Conservation (phyloP, 305 asterid genomes). For the Fraxinus xanthoxyloides region DNA sequence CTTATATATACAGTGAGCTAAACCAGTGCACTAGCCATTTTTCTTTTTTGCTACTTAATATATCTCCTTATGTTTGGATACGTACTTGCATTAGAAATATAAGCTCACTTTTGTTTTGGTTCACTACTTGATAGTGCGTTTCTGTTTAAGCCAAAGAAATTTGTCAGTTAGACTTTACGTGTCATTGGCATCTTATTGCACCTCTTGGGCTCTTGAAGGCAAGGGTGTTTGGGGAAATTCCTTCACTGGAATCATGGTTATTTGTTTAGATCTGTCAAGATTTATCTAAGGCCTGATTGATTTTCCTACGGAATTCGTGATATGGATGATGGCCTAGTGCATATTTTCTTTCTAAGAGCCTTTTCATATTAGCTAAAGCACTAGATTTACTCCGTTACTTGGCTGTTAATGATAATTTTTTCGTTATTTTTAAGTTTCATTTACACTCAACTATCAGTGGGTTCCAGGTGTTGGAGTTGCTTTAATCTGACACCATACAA, state of each 20-base stretch:
- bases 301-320: not conserved
- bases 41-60: not conserved
- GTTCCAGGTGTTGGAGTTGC: not conserved
- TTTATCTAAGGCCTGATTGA: not conserved
- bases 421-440: not conserved
- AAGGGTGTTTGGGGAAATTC: not conserved
- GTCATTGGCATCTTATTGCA: not conserved
- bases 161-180: not conserved
- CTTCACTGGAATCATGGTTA: not conserved
- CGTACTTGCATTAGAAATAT: not conserved
- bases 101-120: not conserved
- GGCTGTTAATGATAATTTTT: not conserved
- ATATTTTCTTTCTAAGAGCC: not conserved
- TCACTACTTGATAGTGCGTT: not conserved
- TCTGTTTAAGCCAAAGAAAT: not conserved
- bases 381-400: not conserved
- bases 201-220: conserved; percentile 1
- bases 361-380: not conserved
- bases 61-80: not conserved
- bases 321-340: not conserved
- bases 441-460: not conserved
- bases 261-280: not conserved
- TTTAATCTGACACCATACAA: not conserved
- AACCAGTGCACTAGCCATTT: not conserved
- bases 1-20: not conserved